phyloP scores from a whole-genome alignment of 371 early-diverging fungal genomes.

The Phascolomyces articulosus region DNA sequence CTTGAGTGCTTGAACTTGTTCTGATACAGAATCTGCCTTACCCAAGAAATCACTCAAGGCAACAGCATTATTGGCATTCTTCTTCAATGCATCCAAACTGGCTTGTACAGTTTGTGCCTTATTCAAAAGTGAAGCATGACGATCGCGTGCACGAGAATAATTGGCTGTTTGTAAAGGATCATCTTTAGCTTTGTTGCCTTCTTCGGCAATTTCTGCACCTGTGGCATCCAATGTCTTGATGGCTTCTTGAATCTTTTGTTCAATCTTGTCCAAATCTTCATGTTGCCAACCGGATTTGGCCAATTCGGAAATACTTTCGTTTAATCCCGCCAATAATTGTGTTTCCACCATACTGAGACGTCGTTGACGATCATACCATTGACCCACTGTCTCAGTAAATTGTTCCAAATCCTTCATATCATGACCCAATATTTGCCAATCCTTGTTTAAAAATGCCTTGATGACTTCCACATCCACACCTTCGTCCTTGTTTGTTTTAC shows the following conservation, averaged over 20 bases:
- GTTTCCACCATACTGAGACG: constrained; percentile 30
- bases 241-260: constrained; percentile 28
- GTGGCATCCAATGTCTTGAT: constrained; percentile 21
- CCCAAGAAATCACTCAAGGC: constrained; percentile 34
- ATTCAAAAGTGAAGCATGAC: constrained; percentile 24
- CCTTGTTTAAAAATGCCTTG: constrained; percentile 20
- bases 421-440: constrained; percentile 30
- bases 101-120: constrained; percentile 20
- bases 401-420: constrained; percentile 27
- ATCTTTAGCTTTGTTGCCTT: constrained; percentile 20
- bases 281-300: constrained; percentile 26
- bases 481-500: not conserved
- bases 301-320: constrained; percentile 31
- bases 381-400: constrained; percentile 31
- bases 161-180: constrained; percentile 50
- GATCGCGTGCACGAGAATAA: constrained; percentile 45
- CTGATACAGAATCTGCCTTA: constrained; percentile 26
- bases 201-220: constrained; percentile 23
- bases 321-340: constrained; percentile 23
- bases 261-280: constrained; percentile 19
- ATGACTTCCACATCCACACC: constrained; percentile 18
- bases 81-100: constrained; percentile 26
- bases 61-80: constrained; percentile 33
- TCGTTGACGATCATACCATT: constrained; percentile 47
- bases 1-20: constrained; percentile 27